Evolutionary conservation across 305 asterid genomes (phyloP).

Genomic region (Withania somnifera): DNA sequence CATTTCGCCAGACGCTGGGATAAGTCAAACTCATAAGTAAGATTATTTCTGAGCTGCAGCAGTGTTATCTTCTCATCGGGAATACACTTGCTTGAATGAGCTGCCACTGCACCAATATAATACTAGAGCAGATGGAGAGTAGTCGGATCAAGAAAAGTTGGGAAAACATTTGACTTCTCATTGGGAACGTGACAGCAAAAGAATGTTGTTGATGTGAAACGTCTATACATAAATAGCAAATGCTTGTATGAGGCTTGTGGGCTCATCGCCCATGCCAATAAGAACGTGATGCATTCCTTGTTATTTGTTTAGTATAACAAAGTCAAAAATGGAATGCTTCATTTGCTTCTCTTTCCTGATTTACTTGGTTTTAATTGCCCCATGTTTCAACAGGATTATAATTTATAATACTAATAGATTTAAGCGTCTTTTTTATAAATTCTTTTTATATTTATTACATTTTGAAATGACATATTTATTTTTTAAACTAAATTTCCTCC

Average conservation of each 20-base stretch:
- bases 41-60: conserved; percentile 9
- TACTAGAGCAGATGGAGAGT: not conserved
- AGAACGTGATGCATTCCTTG: not conserved
- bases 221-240: not conserved
- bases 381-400: no score
- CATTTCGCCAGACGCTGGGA: conserved; percentile 38
- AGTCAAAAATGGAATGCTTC: not conserved
- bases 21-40: conserved; percentile 26
- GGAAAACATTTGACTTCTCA: not conserved
- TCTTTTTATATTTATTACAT: no score
- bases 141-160: not conserved
- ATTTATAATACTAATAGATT: no score
- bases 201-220: not conserved
- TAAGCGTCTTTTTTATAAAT: no score
- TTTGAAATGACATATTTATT: no score
- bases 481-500: not conserved
- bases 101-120: not conserved
- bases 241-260: not conserved
- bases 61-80: conserved; percentile 6
- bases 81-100: conserved; percentile 8
- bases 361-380: not conserved
- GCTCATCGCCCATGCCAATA: not conserved
- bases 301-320: not conserved
- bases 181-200: not conserved
- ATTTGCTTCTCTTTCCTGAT: not conserved